phyloP scores from a whole-genome alignment of 345 rosid species.

The Heritiera littoralis region DNA sequence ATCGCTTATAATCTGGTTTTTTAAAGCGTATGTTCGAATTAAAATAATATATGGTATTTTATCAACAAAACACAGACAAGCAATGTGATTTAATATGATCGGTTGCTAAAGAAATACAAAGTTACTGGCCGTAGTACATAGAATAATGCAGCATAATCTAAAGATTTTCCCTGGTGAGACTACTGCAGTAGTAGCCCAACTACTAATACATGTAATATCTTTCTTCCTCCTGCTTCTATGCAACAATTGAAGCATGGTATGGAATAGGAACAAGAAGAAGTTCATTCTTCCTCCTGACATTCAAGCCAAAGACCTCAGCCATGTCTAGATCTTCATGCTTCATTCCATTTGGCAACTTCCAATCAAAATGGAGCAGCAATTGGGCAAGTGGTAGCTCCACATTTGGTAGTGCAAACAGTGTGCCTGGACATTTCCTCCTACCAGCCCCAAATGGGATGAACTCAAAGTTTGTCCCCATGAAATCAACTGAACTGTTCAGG shows the following conservation, averaged over 20 bases:
- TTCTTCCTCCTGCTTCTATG: too few species aligned
- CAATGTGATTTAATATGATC: too few species aligned
- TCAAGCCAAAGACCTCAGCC: not conserved
- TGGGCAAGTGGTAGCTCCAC: conserved; percentile 1
- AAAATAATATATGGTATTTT: too few species aligned
- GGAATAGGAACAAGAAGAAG: not conserved
- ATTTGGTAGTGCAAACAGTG: not conserved
- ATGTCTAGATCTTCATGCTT: not conserved
- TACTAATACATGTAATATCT: too few species aligned
- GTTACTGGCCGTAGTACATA: too few species aligned
- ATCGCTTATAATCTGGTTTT: too few species aligned
- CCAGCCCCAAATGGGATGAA: not conserved
- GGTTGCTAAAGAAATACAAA: too few species aligned
- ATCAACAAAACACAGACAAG: too few species aligned
- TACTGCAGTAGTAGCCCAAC: too few species aligned
- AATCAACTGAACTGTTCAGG: not conserved
- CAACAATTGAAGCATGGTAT: not conserved
- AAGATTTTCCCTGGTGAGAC: too few species aligned
- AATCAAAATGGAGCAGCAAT: not conserved
- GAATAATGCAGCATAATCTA: too few species aligned
- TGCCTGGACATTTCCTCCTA: not conserved
- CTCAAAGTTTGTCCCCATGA: not conserved
- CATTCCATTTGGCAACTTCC: not conserved
- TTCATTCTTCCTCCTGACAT: not conserved
- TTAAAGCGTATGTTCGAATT: too few species aligned